These are phyloP conservation scores for Nectriaceae sp. DNA, from an alignment of 2,329 filamentous ascomycete species.

Conservation along the genomic window DNA sequence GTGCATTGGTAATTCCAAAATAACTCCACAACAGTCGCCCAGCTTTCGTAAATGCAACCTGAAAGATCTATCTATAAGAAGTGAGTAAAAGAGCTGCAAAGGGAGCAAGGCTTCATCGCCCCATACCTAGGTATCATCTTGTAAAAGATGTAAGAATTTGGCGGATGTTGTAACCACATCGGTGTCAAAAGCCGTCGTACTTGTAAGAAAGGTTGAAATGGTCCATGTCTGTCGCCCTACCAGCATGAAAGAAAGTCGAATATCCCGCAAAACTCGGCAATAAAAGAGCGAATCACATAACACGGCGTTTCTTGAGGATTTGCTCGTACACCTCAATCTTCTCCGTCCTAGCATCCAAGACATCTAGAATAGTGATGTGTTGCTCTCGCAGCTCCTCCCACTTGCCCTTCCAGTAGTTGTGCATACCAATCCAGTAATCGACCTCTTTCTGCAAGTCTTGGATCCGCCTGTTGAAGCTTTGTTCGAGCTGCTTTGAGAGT, in stretches of 20 bases:
- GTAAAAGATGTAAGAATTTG: background rate
- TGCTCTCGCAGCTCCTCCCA: constrained; percentile 29
- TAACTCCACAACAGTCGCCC: no score
- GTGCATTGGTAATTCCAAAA: no score
- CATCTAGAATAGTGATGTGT: constrained; percentile 30
- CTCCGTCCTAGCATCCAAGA: constrained; percentile 32
- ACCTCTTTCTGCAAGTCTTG: constrained; percentile 35
- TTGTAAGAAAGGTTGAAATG: background rate
- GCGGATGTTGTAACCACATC: background rate
- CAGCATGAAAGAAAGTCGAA: background rate
- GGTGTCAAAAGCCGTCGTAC: background rate
- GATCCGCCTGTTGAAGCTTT: constrained; percentile 33
- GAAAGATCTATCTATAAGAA: no score
- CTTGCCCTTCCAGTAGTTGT: constrained; percentile 32
- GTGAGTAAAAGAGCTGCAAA: background rate
- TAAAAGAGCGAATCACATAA: background rate
- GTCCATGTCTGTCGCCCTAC: background rate
- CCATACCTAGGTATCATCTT: background rate
- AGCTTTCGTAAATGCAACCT: no score
- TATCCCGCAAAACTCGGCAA: background rate
- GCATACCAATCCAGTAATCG: constrained; percentile 37
- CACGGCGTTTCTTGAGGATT: constrained; percentile 32
- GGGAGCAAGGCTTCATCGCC: background rate
- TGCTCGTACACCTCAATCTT: constrained; percentile 39
- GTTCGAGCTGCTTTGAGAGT: constrained; percentile 36